A percentile compares a stretch with the other conserved stretches of the same genome.
Evolutionary conservation across 176 grass and related monocot genomes (phyloP).

Genomic region (Carex pumila): DNA sequence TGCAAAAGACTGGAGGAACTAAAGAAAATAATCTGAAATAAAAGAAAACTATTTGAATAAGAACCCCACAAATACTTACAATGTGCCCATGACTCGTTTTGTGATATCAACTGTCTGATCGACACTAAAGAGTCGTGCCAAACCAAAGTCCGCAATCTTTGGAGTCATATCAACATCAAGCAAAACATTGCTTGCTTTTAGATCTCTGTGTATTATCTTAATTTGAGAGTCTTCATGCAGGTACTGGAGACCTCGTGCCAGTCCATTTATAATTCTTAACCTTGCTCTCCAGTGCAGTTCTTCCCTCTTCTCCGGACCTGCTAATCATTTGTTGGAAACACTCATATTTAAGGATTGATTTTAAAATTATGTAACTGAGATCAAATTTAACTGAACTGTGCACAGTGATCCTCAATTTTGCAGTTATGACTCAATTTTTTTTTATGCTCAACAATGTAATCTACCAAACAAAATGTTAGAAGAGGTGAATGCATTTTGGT

Average conservation of each 20-base stretch:
- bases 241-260: constrained; percentile 58
- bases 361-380: not conserved
- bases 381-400: not conserved
- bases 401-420: not conserved
- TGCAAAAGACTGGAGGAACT: not conserved
- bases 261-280: constrained; percentile 30
- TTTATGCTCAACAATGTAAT: not conserved
- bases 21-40: not conserved
- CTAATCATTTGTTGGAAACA: not conserved
- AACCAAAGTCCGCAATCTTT: constrained; percentile 66
- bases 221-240: constrained; percentile 67
- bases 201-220: constrained; percentile 47
- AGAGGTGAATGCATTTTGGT: not conserved
- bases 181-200: constrained; percentile 35
- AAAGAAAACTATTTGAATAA: not conserved
- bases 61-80: constrained; percentile 34
- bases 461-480: not conserved
- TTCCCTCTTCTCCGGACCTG: constrained; percentile 29
- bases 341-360: not conserved
- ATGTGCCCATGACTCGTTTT: constrained; percentile 46
- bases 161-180: constrained; percentile 37
- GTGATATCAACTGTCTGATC: constrained; percentile 40
- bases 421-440: not conserved
- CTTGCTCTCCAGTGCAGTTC: constrained; percentile 36
- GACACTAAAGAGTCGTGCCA: constrained; percentile 44